phyloP scores from a whole-genome alignment of 495 filamentous ascomycete species.

The Beverwykella pulmonaria region DNA sequence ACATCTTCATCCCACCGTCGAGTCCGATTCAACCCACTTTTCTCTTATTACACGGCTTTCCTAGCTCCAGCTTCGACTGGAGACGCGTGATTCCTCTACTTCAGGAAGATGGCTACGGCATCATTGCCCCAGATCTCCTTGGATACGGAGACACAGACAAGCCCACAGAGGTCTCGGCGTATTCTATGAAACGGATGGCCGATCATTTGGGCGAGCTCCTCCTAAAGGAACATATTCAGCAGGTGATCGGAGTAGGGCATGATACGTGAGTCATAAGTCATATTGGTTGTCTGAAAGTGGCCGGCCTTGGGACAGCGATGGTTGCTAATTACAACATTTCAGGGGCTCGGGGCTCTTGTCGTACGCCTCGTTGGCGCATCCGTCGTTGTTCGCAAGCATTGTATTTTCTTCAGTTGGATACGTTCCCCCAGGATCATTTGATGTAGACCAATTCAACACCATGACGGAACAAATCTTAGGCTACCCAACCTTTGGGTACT shows the following conservation, averaged over 20 bases:
- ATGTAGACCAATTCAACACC: conserved; percentile 6
- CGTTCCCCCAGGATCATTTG: conserved; percentile 3
- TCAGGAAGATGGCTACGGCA: conserved; percentile 47
- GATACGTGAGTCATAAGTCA: conserved; percentile 36
- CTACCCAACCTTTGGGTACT: conserved; percentile 16
- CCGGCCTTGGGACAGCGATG: no score
- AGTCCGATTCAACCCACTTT: conserved; percentile 5
- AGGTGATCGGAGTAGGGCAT: conserved; percentile 43
- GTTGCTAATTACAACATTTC: no score
- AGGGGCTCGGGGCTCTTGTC: background rate
- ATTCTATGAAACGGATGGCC: conserved; percentile 45
- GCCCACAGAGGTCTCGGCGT: conserved; percentile 43
- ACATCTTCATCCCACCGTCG: background rate
- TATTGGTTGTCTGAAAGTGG: background rate
- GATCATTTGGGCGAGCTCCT: conserved; percentile 47
- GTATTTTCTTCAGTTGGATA: background rate
- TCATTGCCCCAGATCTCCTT: conserved; percentile 54
- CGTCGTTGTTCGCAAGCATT: background rate
- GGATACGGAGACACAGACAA: conserved; percentile 54
- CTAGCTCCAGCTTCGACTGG: conserved; percentile 47
- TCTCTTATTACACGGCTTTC: conserved; percentile 23
- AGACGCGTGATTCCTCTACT: conserved; percentile 48
- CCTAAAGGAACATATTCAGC: conserved; percentile 34
- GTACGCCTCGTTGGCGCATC: background rate
- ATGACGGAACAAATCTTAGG: conserved; percentile 5